phyloP scores from a whole-genome alignment of 192 early-diverging fungal species.

The Umbelopsis ramanniana region DNA sequence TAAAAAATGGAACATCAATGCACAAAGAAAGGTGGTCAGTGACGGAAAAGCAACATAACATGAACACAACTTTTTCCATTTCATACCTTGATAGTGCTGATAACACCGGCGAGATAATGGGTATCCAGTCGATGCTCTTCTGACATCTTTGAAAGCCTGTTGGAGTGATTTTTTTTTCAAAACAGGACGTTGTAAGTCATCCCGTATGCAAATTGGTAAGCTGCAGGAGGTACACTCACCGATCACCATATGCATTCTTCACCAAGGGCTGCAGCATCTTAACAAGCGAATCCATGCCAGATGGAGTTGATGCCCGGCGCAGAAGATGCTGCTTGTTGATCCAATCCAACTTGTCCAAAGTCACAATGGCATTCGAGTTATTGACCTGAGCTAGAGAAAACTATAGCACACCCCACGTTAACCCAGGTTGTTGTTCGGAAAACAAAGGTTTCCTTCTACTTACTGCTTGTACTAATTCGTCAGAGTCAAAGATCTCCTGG shows the following conservation, averaged over 20 bases:
- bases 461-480: constrained; percentile 62
- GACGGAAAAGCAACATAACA: too few relatives aligned
- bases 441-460: background rate
- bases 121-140: constrained; percentile 28
- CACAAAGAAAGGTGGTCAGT: background rate
- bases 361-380: constrained; percentile 66
- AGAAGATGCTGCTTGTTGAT: constrained; percentile 75
- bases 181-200: background rate
- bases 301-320: constrained; percentile 43
- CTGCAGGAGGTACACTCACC: constrained; percentile 27
- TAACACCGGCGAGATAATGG: constrained; percentile 50
- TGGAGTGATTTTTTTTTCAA: background rate
- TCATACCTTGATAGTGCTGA: constrained; percentile 50
- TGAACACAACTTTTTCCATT: too few relatives aligned
- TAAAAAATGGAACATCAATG: constrained; percentile 14
- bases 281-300: constrained; percentile 48
- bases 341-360: constrained; percentile 71
- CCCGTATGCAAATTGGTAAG: too few relatives aligned
- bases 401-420: constrained; percentile 26
- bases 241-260: constrained; percentile 23
- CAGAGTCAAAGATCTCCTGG: constrained; percentile 69
- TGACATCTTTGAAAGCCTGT: background rate
- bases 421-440: background rate
- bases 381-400: constrained; percentile 66
- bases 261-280: constrained; percentile 42